Conservation (phyloP, 2,329 filamentous ascomycete genomes). For the Aspergillus ustus region DNA sequence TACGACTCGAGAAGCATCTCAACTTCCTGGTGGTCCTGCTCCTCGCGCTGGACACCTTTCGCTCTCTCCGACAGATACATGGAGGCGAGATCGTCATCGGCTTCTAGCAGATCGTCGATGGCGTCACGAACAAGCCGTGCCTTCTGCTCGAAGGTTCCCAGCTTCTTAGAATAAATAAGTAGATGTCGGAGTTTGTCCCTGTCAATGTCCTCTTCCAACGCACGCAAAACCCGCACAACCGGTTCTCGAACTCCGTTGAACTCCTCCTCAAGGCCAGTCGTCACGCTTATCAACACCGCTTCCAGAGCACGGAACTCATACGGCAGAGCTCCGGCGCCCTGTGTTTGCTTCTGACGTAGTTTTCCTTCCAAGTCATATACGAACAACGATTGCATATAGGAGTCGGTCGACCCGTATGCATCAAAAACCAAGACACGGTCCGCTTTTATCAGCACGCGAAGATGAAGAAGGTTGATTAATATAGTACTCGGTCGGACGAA, state of each 20-base stretch:
- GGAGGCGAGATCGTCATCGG: conserved; percentile 88
- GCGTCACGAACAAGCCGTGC: conserved; percentile 91
- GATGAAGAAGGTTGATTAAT: conserved; percentile 92
- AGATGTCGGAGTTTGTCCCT: conserved; percentile 88
- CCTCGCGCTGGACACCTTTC: conserved; percentile 70
- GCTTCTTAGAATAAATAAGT: conserved; percentile 90
- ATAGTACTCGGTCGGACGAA: conserved; percentile 92
- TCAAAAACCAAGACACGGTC: conserved; percentile 95
- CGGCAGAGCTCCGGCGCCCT: conserved; percentile 64
- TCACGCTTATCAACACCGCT: conserved; percentile 92
- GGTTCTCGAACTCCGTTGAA: conserved; percentile 93
- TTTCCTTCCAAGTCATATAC: conserved; percentile 97
- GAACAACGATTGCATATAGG: conserved; percentile 93
- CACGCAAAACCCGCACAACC: conserved; percentile 83
- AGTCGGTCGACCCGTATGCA: conserved; percentile 91
- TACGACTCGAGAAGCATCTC: conserved; percentile 97
- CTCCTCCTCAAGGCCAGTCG: conserved; percentile 87
- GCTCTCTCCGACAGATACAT: conserved; percentile 96
- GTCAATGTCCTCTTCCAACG: conserved; percentile 96
- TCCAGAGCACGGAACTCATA: conserved; percentile 97
- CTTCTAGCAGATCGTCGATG: conserved; percentile 92
- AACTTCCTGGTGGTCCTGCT: conserved; percentile 92
- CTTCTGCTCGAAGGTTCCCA: conserved; percentile 97
- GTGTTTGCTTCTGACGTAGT: conserved; percentile 75
- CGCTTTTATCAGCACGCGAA: conserved; percentile 92